Base-by-base conservation (phyloP, 225 moss, liverwort and hornwort species). In the Rhytidiadelphus loreus region DNA sequence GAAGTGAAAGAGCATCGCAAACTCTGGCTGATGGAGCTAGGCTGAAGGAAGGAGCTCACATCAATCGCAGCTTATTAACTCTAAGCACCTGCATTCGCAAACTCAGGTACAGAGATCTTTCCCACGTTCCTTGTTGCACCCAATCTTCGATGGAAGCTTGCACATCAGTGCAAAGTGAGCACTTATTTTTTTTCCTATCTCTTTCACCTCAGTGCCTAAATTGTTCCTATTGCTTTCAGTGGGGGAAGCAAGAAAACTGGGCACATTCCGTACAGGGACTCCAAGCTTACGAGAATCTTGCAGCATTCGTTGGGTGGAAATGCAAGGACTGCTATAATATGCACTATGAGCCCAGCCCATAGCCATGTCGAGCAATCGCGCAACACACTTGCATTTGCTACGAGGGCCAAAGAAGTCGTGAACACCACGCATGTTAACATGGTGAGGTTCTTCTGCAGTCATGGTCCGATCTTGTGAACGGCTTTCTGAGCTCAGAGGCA, bases 231-330 rank as follows among this genome's bases (percentile, higher is more conserved):
- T 84, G 77, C 60, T 83, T 93, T 87, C 96, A 98, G 98, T 89
- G 92, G 91, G 88, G 95, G 96, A 66, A 91, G 94, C 88, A 98
- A 97, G 89, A 99, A 95, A 89, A 84, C 65, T 86, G 97, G 92
- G 48, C 99, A 99, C 80, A 95, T 99, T 74, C 99, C 99, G 32
- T 99, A 99, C 86, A 96, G 99, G 88, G 99, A 99, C 77, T 99
- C 99, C 53, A 99, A 99, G 91, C 91, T 99, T 48, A 99, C 99
- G 14, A 95, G 99, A 89, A 99, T 99, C 87, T 83, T 99, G 53
- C 99, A 99, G 92, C 97, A 99, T 81, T 99, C 99, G 4, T 92
- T 99, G 35, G 99, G 99, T 79, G 99, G 99, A 50, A 99, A 99
- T 87, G 99, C 99, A 63, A 94, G 97, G 88, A 99, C 99, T 62